A percentile compares a stretch with the other conserved stretches of the same genome.
Conservation (phyloP, 163 green algal genomes). For the Chlorella variabilis region DNA sequence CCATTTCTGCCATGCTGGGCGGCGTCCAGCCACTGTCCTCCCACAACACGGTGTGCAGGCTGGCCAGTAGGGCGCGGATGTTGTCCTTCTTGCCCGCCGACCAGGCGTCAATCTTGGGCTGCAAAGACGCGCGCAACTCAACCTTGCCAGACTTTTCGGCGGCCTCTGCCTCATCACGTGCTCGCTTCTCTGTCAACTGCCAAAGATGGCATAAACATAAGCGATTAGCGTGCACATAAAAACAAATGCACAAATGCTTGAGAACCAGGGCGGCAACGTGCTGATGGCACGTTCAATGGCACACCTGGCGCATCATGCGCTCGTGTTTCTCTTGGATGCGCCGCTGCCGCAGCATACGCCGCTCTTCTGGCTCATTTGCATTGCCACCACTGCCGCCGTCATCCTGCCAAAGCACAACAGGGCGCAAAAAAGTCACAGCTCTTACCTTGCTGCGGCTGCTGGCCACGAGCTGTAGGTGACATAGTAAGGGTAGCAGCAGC, state of each 20-base stretch:
- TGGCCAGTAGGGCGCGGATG: conserved; percentile 88
- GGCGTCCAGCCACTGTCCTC: conserved; percentile 80
- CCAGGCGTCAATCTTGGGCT: conserved; percentile 77
- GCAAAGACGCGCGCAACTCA: conserved; percentile 64
- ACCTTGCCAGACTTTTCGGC: conserved; percentile 63
- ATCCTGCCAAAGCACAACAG: too few relatives aligned
- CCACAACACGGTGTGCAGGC: conserved; percentile 92
- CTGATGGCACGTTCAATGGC: too few relatives aligned
- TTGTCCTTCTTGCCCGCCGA: conserved; percentile 86
- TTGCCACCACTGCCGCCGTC: neutral
- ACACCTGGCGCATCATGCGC: conserved; percentile 69
- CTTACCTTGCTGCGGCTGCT: too few relatives aligned
- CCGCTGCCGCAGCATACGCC: conserved; percentile 60
- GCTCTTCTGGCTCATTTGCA: conserved; percentile 70
- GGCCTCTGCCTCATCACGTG: conserved; percentile 67
- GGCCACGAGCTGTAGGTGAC: too few relatives aligned
- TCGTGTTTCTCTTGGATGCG: conserved; percentile 70
- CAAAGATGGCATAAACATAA: neutral
- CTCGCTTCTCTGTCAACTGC: conserved; percentile 74
- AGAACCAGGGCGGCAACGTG: too few relatives aligned
- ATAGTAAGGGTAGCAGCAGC: too few relatives aligned
- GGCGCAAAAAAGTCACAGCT: too few relatives aligned
- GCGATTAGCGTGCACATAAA: too few relatives aligned
- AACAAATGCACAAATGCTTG: too few relatives aligned
- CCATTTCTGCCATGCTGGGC: conserved; percentile 84